Evolutionary conservation across 2,329 filamentous ascomycete species (phyloP), one percentile per base, ranked within the genome.

Genomic region (Neonectria neomacrospora): DNA sequence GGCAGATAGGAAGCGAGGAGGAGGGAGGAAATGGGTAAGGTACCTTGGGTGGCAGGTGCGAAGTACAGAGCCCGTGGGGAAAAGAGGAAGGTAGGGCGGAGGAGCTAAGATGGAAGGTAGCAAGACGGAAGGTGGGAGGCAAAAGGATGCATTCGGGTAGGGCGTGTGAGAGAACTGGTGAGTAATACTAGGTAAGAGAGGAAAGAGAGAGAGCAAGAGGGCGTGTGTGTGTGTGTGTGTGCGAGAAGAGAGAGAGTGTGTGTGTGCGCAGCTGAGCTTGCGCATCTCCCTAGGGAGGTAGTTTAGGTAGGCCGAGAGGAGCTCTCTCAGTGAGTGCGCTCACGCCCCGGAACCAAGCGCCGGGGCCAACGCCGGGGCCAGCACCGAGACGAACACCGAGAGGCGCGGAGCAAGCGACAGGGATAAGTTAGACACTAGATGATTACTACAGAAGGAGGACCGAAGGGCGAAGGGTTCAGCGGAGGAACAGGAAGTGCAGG

Each of bases 111-210:
- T 63, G 54, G 59, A 63, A 65, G 54, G 59, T 48, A 56, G 59
- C 58, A 55, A 63, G 66, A 66, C 59, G 60, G 66, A 70, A 73
- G 67, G 67, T 71, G 70, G 70, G 70, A 72, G 70, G 70, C 70
- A 51, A 73, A 71, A 63, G 66, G 63, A 71, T 68, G 63, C 62
- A 63, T 72, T 72, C 63, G 69, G 70, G 67, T 63, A 73, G 69
- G 63, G 70, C 64, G 70, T 64, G 68, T 66, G 61, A 63, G 57
- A 58, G 30, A 63, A 42, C 59, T 51, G 60, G 66, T 63, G 69
- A 71, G 70, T 69, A 71, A 70, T 55, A n/a, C n/a, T n/a, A 60
- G 45, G 39, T 53, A 61, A 45, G 28, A 50, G 23, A 53, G 39
- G 47, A 18, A 26, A 37, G 45, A 55, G 60, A 67, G 70, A 64